phyloP scores from a whole-genome alignment of 2,329 filamentous ascomycete species.

The Verticillium alfalfae region DNA sequence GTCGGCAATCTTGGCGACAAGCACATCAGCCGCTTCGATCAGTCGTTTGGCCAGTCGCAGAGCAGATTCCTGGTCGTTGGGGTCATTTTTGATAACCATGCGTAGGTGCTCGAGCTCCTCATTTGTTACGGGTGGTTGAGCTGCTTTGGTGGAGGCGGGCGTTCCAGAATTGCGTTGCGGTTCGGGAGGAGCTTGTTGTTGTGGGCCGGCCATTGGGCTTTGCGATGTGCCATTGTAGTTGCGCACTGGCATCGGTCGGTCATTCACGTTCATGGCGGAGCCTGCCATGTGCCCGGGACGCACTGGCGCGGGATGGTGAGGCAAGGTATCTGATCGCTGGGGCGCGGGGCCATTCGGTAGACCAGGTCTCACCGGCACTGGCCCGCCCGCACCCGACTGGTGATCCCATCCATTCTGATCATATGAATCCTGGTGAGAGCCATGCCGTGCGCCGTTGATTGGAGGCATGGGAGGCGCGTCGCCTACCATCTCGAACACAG shows the following conservation, averaged over 20 bases:
- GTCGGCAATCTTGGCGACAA: conserved; percentile 61
- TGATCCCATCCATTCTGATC: conserved; percentile 10
- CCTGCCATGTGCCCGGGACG: conserved; percentile 58
- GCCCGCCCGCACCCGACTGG: not conserved
- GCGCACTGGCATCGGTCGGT: conserved; percentile 53
- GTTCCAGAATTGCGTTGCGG: conserved; percentile 17
- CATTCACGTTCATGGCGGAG: conserved; percentile 48
- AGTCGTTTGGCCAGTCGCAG: conserved; percentile 76
- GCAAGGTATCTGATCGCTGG: conserved; percentile 38
- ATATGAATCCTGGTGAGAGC: conserved; percentile 11
- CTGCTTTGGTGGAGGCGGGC: conserved; percentile 15
- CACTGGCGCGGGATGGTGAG: conserved; percentile 57
- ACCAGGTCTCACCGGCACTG: conserved; percentile 12
- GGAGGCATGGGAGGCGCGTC: conserved; percentile 54
- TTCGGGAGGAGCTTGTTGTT: conserved; percentile 17
- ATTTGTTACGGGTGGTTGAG: conserved; percentile 57
- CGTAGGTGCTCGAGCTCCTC: conserved; percentile 75
- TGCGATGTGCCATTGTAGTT: conserved; percentile 47
- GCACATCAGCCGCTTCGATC: conserved; percentile 74
- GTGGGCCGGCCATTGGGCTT: conserved; percentile 33
- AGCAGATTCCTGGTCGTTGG: conserved; percentile 65
- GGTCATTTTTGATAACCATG: conserved; percentile 62
- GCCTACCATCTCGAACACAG: conserved; percentile 68
- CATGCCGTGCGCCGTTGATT: conserved; percentile 19
- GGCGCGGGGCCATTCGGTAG: conserved; percentile 19